Evolutionary conservation across 352 stramenopile species (phyloP).

Genomic region (Phytophthora pluvialis): DNA sequence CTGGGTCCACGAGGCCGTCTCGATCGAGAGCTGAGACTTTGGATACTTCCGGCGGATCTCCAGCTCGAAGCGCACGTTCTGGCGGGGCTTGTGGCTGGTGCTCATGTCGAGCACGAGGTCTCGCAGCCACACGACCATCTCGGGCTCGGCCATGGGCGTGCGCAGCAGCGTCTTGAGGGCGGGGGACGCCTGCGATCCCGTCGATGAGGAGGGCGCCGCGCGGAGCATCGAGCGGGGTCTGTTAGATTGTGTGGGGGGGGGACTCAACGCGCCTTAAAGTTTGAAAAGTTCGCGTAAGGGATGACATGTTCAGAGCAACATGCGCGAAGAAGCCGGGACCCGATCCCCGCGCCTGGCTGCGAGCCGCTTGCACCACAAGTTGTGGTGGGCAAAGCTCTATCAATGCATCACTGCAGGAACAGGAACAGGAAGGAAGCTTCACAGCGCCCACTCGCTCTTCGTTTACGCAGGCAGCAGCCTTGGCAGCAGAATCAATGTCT

Average conservation of each 20-base stretch:
- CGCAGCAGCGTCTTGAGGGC: conserved; percentile 24
- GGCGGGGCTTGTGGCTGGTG: conserved; percentile 22
- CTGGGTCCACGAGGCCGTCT: conserved; percentile 33
- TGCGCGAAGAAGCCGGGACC: conserved; percentile 14
- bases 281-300: conserved; percentile 13
- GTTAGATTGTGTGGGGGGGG: conserved; percentile 6
- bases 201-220: conserved; percentile 1
- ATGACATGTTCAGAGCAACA: conserved; percentile 14
- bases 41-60: conserved; percentile 17
- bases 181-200: conserved; percentile 21
- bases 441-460: neutral
- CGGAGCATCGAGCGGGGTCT: conserved; percentile 15
- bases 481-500: conserved; percentile 4
- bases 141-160: conserved; percentile 28
- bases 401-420: neutral
- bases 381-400: neutral
- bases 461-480: neutral
- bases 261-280: neutral
- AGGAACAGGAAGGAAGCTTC: neutral
- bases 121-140: conserved; percentile 31
- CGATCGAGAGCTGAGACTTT: conserved; percentile 13
- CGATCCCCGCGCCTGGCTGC: conserved; percentile 3
- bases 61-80: conserved; percentile 30
- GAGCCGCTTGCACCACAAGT: neutral
- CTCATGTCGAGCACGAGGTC: conserved; percentile 30